Base-by-base conservation (phyloP, 2,329 filamentous ascomycete genomes). In the Alternaria sp. region DNA sequence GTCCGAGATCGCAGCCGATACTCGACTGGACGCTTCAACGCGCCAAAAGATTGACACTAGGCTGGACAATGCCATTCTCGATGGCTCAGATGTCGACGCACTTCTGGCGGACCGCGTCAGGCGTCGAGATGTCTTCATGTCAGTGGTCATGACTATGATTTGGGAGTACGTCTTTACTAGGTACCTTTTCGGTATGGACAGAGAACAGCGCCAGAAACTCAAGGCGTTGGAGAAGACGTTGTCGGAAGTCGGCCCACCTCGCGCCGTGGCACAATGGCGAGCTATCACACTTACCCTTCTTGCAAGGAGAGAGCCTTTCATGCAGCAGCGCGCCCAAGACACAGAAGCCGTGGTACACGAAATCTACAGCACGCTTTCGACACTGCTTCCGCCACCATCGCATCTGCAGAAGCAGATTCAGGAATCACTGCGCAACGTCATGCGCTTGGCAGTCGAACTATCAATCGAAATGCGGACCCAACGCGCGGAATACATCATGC, bases 131-230 rank as follows among this genome's bases (percentile, higher is more conserved):
- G 89, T 98, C 59, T 97, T 99, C 85, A 97, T 98, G 93, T 95
- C 93, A 38, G 93, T 99, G 79, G 92, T 94, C 57, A 98, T 98
- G 94, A 95, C 91, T 63, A 97, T 99, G 93, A 89, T 99, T 52
- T 99, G 94, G 94, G 95, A 99, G 79, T 97, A 96, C 75, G 90
- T 99, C 76, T 99, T 99, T 77, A 97, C 94, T 8, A 89, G 95
- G 65, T 99, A 99, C 78, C 88, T 99, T 26, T 99, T 99, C 77
- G 95, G 95, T 71, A 97, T 99, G 93, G 95, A 99, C 77, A 88
- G 94, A 71, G 95, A 98, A 80, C 95, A 99, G 80, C 89, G 95
- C 71, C 94, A 98, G 79, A 98, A 98, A 80, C 89, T 99, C 78
- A 98, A 99, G 82, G 89, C 91, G 34, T 87, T 99, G 8, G 96